phyloP scores from a whole-genome alignment of 2,329 filamentous ascomycete species.

The Knufia petricola region DNA sequence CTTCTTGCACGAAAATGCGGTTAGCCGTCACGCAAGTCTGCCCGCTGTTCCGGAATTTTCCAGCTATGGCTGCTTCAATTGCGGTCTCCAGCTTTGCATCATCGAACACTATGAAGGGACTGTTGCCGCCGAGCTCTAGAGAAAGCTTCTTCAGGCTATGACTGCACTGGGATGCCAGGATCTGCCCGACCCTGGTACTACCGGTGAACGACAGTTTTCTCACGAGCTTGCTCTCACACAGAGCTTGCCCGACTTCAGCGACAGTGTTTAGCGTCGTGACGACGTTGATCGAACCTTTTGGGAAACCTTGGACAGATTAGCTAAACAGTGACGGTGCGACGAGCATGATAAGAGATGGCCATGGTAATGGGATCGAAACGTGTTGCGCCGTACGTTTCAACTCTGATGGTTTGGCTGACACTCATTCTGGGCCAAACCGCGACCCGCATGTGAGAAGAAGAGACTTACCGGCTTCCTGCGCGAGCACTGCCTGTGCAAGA shows the following conservation, averaged over 20 bases:
- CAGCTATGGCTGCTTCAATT: conserved; percentile 20
- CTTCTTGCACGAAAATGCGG: conserved; percentile 67
- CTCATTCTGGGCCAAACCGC: no score
- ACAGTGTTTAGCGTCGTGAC: conserved; percentile 59
- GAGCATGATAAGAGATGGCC: no score
- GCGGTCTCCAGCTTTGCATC: conserved; percentile 32
- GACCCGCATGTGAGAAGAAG: no score
- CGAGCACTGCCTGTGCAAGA: conserved; percentile 27
- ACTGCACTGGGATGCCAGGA: conserved; percentile 28
- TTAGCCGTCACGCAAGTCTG: conserved; percentile 43
- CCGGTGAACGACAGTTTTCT: conserved; percentile 28
- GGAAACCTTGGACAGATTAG: no score
- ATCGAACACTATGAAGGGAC: conserved; percentile 33
- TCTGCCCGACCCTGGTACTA: conserved; percentile 28
- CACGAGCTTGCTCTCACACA: conserved; percentile 25
- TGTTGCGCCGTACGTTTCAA: no score
- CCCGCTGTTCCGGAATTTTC: conserved; percentile 23
- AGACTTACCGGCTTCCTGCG: conserved; percentile 28
- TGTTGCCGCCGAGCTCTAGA: conserved; percentile 38
- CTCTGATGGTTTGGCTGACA: no score
- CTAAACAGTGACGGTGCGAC: no score
- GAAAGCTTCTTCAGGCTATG: conserved; percentile 34
- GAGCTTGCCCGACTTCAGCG: conserved; percentile 54
- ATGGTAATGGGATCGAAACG: no score
- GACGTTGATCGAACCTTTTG: conserved; percentile 29